A percentile compares a stretch with the other conserved stretches of the same genome.
phyloP scores from a whole-genome alignment of 1,139 yeast genomes.

The Scheffersomyces illinoinensis region DNA sequence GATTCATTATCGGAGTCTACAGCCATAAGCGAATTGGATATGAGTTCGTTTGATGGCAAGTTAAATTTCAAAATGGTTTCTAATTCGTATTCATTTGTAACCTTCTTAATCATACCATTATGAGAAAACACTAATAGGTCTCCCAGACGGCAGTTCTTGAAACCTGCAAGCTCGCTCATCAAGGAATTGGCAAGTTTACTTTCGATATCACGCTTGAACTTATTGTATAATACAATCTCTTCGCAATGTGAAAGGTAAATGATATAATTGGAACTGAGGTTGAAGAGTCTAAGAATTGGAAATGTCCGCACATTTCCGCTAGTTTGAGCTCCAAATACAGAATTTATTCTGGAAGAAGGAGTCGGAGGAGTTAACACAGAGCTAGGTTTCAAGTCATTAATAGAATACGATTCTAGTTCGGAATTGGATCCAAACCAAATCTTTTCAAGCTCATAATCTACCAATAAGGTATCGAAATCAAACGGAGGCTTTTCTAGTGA shows the following conservation, averaged over 20 bases:
- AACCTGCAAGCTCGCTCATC: constrained; percentile 36
- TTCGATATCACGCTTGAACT: constrained; percentile 7
- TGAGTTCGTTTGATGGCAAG: constrained; percentile 27
- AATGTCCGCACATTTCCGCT: constrained; percentile 3
- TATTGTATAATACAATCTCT: constrained; percentile 27
- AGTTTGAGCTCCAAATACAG: constrained; percentile 4
- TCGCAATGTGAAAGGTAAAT: constrained; percentile 33
- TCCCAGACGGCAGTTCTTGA: constrained; percentile 28
- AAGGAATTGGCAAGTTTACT: constrained; percentile 32
- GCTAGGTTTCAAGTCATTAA: constrained; percentile 17
- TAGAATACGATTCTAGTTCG: constrained; percentile 4
- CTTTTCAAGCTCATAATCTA: constrained; percentile 22
- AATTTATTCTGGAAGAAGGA: not conserved
- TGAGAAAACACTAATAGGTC: constrained; percentile 42
- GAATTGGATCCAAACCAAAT: constrained; percentile 21
- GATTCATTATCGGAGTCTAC: constrained; percentile 23
- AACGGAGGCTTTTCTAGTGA: constrained; percentile 17
- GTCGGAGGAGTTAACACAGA: constrained; percentile 2
- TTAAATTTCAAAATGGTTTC: constrained; percentile 15
- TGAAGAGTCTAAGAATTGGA: constrained; percentile 11
- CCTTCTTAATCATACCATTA: constrained; percentile 34
- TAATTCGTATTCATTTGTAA: constrained; percentile 14
- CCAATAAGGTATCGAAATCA: constrained; percentile 17
- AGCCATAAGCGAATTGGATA: constrained; percentile 29
- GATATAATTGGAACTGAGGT: constrained; percentile 18